These are phyloP conservation scores for Dictyostelium discoideum DNA, from an alignment of 78 protist genomes.

Conservation along the genomic window DNA sequence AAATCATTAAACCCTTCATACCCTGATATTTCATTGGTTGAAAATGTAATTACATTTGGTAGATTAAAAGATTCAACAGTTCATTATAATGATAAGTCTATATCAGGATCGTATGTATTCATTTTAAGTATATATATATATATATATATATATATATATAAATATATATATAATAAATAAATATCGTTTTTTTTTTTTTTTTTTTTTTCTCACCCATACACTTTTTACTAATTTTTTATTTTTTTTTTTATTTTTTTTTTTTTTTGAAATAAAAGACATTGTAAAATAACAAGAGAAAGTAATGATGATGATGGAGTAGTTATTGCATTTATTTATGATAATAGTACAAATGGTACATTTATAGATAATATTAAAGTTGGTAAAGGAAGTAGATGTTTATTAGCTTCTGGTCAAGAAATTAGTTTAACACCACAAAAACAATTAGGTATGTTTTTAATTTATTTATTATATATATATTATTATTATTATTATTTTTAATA, in stretches of 20 bases:
- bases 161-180: too few species aligned
- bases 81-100: conserved; percentile 49
- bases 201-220: neutral
- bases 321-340: conserved; percentile 59
- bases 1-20: conserved; percentile 62
- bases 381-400: conserved; percentile 41
- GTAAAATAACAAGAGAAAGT: conserved; percentile 32
- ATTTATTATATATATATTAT: neutral
- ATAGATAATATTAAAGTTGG: conserved; percentile 73
- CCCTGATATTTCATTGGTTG: conserved; percentile 11
- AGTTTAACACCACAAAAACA: conserved; percentile 4
- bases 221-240: neutral
- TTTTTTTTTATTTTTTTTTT: neutral
- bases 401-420: conserved; percentile 43
- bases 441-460: neutral
- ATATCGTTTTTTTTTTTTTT: too few species aligned
- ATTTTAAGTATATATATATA: too few species aligned
- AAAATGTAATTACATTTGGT: conserved; percentile 18
- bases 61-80: conserved; percentile 16
- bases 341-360: conserved; percentile 75
- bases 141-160: too few species aligned
- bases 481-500: neutral
- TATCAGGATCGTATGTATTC: conserved; percentile 60
- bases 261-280: conserved; percentile 30
- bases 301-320: conserved; percentile 23